These are phyloP conservation scores for Tilletia indica DNA, from an alignment of 1,284 basidiomycete species.

Conservation along the genomic window DNA sequence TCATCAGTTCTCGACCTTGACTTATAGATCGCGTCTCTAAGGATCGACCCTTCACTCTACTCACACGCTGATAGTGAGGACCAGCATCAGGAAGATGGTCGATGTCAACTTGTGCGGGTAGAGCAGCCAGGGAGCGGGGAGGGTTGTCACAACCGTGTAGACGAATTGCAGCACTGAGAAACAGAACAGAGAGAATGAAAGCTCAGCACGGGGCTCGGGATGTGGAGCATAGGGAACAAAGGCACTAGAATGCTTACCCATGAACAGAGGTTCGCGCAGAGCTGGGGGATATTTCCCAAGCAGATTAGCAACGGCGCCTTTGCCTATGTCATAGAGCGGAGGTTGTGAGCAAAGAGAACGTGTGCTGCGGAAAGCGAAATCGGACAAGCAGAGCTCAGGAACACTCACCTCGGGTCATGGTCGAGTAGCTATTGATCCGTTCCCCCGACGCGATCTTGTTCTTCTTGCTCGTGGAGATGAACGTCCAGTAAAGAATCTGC, in stretches of 20 bases:
- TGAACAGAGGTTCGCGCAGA: constrained; percentile 37
- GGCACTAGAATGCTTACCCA: constrained; percentile 21
- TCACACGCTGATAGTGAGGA: constrained; percentile 34
- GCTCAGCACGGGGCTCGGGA: too few relatives aligned
- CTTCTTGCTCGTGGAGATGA: constrained; percentile 33
- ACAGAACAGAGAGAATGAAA: background rate
- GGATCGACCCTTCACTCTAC: constrained; percentile 24
- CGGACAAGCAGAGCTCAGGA: too few relatives aligned
- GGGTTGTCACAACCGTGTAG: constrained; percentile 79
- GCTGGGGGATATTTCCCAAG: constrained; percentile 36
- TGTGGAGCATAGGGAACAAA: background rate
- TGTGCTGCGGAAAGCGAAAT: too few relatives aligned
- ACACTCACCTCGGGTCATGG: constrained; percentile 38
- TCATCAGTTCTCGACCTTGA: background rate
- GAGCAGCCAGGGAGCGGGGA: constrained; percentile 77
- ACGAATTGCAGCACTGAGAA: constrained; percentile 60
- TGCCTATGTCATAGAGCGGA: background rate
- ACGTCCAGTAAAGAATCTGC: constrained; percentile 68
- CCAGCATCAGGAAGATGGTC: constrained; percentile 66
- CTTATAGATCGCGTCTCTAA: too few relatives aligned
- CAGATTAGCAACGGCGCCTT: constrained; percentile 41
- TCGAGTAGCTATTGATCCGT: constrained; percentile 42
- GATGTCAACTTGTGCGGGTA: constrained; percentile 75
- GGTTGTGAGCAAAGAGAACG: background rate
- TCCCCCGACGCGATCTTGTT: constrained; percentile 40